phyloP scores from a whole-genome alignment of 2,329 filamentous ascomycete genomes.

The Fusarium continuum region DNA sequence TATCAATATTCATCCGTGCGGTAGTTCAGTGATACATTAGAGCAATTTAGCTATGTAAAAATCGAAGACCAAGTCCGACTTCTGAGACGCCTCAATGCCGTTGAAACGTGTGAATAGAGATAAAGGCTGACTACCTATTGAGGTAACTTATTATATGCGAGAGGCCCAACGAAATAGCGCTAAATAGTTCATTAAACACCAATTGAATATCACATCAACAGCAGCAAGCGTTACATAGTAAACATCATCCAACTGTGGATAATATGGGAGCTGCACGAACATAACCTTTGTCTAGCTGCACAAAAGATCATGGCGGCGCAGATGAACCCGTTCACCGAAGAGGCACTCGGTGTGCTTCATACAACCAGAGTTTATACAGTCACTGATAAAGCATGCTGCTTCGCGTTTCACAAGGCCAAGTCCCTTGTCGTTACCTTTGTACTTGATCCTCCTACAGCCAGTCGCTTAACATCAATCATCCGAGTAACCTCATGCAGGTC shows the following conservation, averaged over 20 bases:
- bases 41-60: neutral
- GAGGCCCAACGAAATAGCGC: neutral
- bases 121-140: neutral
- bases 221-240: neutral
- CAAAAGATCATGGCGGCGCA: neutral
- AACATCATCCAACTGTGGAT: neutral
- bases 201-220: neutral
- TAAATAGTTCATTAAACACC: neutral
- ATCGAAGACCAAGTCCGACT: neutral
- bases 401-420: neutral
- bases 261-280: neutral
- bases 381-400: neutral
- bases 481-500: conserved; percentile 20
- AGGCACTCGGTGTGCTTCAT: neutral
- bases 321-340: neutral
- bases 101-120: neutral
- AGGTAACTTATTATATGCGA: neutral
- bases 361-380: neutral
- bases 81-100: neutral
- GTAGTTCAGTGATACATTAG: no score
- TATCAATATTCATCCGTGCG: no score
- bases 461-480: neutral
- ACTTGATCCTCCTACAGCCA: neutral
- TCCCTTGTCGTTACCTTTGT: neutral
- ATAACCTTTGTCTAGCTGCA: neutral